Base-by-base conservation (phyloP, 2,329 filamentous ascomycete species). In the Xylaria sp. region DNA sequence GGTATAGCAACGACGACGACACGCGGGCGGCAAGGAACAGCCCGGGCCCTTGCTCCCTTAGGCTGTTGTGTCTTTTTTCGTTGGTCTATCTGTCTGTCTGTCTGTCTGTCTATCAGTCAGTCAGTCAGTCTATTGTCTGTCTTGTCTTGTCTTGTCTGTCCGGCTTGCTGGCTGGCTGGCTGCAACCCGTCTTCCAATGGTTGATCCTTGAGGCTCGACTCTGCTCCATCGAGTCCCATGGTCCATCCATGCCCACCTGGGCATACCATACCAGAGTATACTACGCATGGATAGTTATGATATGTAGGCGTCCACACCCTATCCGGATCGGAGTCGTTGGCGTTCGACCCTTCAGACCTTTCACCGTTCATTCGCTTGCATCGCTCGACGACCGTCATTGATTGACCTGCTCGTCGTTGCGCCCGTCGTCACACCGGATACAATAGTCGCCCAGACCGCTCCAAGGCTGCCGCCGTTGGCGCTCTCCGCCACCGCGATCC, bases 251-350 rank as follows among this genome's bases (percentile, higher is more conserved):
- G 63, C 66, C 59, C 56, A 66, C 25, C 56, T 46, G 41, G 56
- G 52, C 28, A 55, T 55, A 37, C 52, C 28, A 55, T 55, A 37
- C 52, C 41, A 18, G 15, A n/a, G 15, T 46, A 46, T 46, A 18
- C 41, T 46, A n/a, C 41, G 34, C n/a, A 18, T 48, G 46, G 23
- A 44, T 58, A 46, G 56, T n/a, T 58, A 71, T 71, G 63, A 65
- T 66, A 71, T 71, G 66, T 69, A 71, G 69, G 66, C 66, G 63
- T 64, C 59, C 60, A 64, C 60, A 66, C 46, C 58, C 69, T 64
- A 50, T 39, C 54, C 63, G 60, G 63, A 69, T 69, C 60, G 44
- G 60, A 62, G 57, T 58, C 52, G 61, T 50, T 58, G 66, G 69
- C 69, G 66, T 71, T 50, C 63, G 51, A 23, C 50, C 44, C 37